These are phyloP conservation scores for Crithidia brevicula DNA, from an alignment of 208 protist genomes.

Conservation along the genomic window DNA sequence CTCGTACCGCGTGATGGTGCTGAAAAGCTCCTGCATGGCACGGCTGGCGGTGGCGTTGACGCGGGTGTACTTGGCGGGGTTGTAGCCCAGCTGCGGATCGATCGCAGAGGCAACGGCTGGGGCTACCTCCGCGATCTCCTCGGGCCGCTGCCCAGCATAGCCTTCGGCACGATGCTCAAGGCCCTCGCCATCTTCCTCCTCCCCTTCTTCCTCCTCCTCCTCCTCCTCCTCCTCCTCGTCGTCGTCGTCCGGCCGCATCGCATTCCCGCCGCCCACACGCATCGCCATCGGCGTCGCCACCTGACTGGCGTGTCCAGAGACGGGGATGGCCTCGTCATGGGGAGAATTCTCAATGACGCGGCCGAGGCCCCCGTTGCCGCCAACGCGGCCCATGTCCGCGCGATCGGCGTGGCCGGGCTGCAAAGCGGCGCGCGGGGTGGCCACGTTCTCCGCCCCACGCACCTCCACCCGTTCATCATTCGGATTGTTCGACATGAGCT, in stretches of 20 bases:
- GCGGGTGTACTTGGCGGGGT: conserved; percentile 88
- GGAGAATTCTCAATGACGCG: conserved; percentile 58
- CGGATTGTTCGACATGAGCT: conserved; percentile 80
- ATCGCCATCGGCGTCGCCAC: conserved; percentile 35
- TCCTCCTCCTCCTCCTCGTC: conserved; percentile 41
- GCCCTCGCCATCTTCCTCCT: conserved; percentile 35
- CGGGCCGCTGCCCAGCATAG: conserved; percentile 66
- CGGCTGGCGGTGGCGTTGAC: conserved; percentile 80
- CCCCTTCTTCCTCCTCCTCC: conserved; percentile 37
- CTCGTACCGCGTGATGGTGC: conserved; percentile 95
- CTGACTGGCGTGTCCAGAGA: conserved; percentile 28
- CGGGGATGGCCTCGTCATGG: conserved; percentile 70
- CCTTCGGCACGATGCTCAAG: conserved; percentile 41
- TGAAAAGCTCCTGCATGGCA: conserved; percentile 97
- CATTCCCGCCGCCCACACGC: conserved; percentile 4
- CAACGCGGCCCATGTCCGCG: conserved; percentile 10
- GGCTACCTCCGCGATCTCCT: conserved; percentile 50
- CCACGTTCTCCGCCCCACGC: conserved; percentile 49
- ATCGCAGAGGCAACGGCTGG: neutral
- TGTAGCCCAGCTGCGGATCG: conserved; percentile 58
- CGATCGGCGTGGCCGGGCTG: conserved; percentile 17
- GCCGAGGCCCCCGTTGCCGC: conserved; percentile 15
- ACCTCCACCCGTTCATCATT: conserved; percentile 89
- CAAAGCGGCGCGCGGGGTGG: conserved; percentile 48
- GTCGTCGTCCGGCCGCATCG: conserved; percentile 30